Evolutionary conservation across 208 protist species (phyloP), one percentile per base, ranked within the genome.

Genomic region (Leptomonas pyrrhocoris): DNA sequence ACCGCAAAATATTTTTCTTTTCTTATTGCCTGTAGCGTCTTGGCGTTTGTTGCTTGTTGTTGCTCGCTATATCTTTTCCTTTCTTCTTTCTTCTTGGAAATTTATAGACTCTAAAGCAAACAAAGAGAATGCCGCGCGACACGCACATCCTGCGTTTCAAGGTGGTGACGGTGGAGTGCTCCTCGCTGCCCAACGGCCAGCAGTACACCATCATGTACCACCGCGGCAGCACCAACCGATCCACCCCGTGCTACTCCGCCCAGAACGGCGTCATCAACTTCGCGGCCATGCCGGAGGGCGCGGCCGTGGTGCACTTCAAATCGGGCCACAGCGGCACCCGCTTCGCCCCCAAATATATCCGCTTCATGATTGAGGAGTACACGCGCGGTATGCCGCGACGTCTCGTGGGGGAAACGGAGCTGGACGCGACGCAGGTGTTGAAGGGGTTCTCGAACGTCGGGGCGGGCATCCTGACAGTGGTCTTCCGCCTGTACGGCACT

Each of bases 331-430:
- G 38, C 27, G 77, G 74, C 11, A 18, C 49, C 48, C 83, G 88
- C 30, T 94, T 85, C 51, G 86, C 83, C 2, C 79, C 88, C 4
- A 96, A 96, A 76, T 90, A 85, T 73, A 87, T 96, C 40, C 83
- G 78, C 51, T 87, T 96, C 40, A 86, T 88, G 55, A 62, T 96
- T 5, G 91, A 96, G 68, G 88, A 96, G 77, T 94, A 90, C 72
- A 88, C 78, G 19, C 74, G 86, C 18, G 86, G 88, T 16, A 65
- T 66, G 46, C 83, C 91, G 31, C 87, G 90, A 49, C 80, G 79
- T 23, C 62, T 80, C 0, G 88, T 96, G 0, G 88, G 81, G 27
- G 86, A 94, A 67, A 80, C 77, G 48, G 77, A 92, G 65, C 61
- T 91, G 45, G 88, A 96, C 81, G 92, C 79, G 73, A 72, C 86